Evolutionary conservation across 331 rosid genomes (phyloP), one percentile per base, ranked within the genome.

Genomic region (Erythrophleum ivorense): DNA sequence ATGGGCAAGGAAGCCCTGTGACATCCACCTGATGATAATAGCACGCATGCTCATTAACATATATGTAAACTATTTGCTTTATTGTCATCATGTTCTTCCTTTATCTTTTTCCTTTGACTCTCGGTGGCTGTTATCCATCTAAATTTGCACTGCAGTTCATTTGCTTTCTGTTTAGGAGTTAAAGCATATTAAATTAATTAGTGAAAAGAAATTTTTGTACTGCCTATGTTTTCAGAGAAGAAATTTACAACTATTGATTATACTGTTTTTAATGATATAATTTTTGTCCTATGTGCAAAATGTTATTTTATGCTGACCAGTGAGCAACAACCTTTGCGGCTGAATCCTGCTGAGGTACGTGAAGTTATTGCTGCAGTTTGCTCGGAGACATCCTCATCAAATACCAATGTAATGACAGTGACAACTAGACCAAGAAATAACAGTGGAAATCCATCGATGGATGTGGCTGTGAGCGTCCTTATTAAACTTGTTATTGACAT

Each of bases 301-400:
- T 77, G 59, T 78, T 86, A 58, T 85, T 75, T 85, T 80, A 57
- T 89, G 84, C 85, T 84, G 73, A 89, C 59, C 91, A 96, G 99
- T 85, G 99, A 94, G 83, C 99, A 96, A 85, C 99, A 96, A 71
- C 98, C 99, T 87, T 85, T 96, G 84, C 94, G 97, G 63, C 85
- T 96, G 89, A 94, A 92, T 86, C 98, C 98, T 83, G 94, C 94
- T 40, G 99, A 96, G 95, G 99, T 96, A 69, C 89, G 90, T 48
- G 99, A 94, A 81, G 98, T 96, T 78, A 94, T 96, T 87, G 95
- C 99, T 70, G 99, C 97, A 71, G 99, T 96, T 90, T 94, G 99
- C 94, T 90, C 97, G 13, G 99, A 92, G 90, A 86, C 87, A 68
- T 91, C 92, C 77, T 80, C 87, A 60, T 86, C 91, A 66, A 88